Evolutionary conservation across 2,329 filamentous ascomycete species (phyloP), one percentile per base, ranked within the genome.

Genomic region (Neofusicoccum sp.): DNA sequence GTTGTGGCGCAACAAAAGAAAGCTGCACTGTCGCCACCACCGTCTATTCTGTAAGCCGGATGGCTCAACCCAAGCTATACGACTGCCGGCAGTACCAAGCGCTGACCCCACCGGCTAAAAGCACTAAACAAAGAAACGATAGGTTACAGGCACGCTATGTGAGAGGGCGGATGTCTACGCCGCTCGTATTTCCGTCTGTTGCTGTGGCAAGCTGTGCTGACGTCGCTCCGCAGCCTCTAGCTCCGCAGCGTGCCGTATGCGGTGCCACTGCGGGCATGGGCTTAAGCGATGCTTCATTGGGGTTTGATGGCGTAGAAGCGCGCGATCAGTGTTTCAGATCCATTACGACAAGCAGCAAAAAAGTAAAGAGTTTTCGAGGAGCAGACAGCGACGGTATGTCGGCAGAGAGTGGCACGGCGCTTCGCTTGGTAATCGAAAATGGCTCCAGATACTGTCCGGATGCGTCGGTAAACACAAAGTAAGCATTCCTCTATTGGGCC

Each of bases 141-240:
- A 44, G 28, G 39, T 11, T 14, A 44, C 37, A 28, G n/a, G 33
- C 16, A n/a, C n/a, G 6, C 33, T 9, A 6, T 22, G 4, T 3
- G 12, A 31, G 39, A 41, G 29, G 22, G 34, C 49, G 50, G 29
- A 33, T n/a, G 7, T 28, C 6, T 44, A 16, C 29, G 39, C 39
- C 44, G 54, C 54, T 56, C 39, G 54, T 56, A 45, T 56, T 56
- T 56, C 54, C 14, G 54, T 41, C 39, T 56, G 54, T 56, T 56
- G 54, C 54, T 41, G 54, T 56, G 28, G 54, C 54, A 56, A 56
- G 54, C 54, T 56, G 54, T 34, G 54, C 54, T 56, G 54, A 56
- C 54, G 54, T 56, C 54, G 54, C 54, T 56, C 54, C 39, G 54
- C 54, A 56, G 52, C 9, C 29, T 45, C 29, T 56, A 56, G 54